Base-by-base conservation (phyloP, 345 rosid genomes). In the Cardiospermum halicacabum region DNA sequence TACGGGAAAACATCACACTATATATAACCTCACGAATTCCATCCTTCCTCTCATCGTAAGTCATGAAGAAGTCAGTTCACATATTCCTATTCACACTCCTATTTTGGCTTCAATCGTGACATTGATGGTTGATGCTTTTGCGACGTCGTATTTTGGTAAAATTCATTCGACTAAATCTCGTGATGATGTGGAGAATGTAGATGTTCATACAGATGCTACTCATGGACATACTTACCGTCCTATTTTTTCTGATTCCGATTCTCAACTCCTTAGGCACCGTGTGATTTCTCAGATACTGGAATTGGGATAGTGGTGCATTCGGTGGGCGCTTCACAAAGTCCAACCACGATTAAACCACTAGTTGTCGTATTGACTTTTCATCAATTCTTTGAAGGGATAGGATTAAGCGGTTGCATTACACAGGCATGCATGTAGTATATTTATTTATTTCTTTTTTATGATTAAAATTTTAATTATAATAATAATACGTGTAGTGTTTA, bases 331-430 rank as follows among this genome's bases (percentile, higher is more conserved):
- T 85, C 88, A 0, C 75, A 75, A 69, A 84, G 77, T 67, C 80
- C 86, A 1, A 66, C 74, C 18, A 76, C 81, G 5, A 76, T 89
- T 50, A 85, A 58, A 58, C 84, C 83, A 1, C 72, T 87, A 0
- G 50, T 87, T 0, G 90, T 83, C 3, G 94, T 92, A 2, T 80
- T 89, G 57, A 72, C 85, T 26, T 89, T 89, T 58, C 96, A 89
- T 56, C 96, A 89, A 34, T 80, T 83, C 75, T 89, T 83, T 36
- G 96, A 87, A 68, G 94, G 91, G 50, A 85, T 87, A 80, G 91
- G 91, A 9, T 85, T 87, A 3, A 92, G 96, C 0, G 88, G 92
- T 0, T 85, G 88, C 72, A 83, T 87, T 42, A 24, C 80, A 2
- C 90, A 86, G 82, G 89, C 79, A 42, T n/a, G n/a, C n/a, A n/a